Conservation (phyloP, 768 basidiomycete genomes). For the Tulasnella sp. region DNA sequence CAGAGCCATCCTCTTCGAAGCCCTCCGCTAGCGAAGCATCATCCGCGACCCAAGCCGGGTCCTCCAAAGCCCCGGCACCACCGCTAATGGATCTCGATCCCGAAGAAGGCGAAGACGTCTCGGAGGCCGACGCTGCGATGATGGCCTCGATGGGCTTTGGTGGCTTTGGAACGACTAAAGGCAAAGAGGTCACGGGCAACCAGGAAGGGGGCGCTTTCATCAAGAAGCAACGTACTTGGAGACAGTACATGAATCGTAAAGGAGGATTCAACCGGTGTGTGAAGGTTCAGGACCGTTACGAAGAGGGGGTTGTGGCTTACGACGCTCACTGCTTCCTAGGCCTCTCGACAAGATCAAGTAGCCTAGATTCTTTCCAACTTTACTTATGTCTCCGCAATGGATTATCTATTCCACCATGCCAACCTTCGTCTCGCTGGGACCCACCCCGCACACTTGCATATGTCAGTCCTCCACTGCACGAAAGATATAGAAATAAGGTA, state of each 20-base stretch:
- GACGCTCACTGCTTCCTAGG: slow-evolving; percentile 50
- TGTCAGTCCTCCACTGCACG: not conserved
- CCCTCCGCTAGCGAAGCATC: not conserved
- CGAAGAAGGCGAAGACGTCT: slow-evolving; percentile 49
- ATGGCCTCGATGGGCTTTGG: slow-evolving; percentile 87
- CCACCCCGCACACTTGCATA: not conserved
- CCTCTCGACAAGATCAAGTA: slow-evolving; percentile 96
- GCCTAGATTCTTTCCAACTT: not conserved
- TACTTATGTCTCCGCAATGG: not conserved
- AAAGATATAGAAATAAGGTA: not conserved
- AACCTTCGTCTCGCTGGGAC: not conserved
- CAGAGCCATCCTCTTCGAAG: slow-evolving; percentile 10
- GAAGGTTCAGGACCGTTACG: not conserved
- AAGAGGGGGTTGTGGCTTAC: slow-evolving; percentile 24
- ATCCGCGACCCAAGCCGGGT: not conserved
- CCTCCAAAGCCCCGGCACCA: not conserved
- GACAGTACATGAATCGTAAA: slow-evolving; percentile 97
- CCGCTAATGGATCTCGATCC: slow-evolving; percentile 26
- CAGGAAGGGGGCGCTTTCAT: slow-evolving; percentile 68
- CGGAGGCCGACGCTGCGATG: slow-evolving; percentile 77
- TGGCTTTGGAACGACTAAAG: slow-evolving; percentile 90
- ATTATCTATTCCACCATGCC: not conserved
- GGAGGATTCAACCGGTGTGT: slow-evolving; percentile 82
- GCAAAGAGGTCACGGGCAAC: slow-evolving; percentile 79
- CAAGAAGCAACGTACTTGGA: slow-evolving; percentile 89